These are phyloP conservation scores for Pseudotsuga menziesii DNA, from an alignment of 75 land plant genomes.

Conservation along the genomic window DNA sequence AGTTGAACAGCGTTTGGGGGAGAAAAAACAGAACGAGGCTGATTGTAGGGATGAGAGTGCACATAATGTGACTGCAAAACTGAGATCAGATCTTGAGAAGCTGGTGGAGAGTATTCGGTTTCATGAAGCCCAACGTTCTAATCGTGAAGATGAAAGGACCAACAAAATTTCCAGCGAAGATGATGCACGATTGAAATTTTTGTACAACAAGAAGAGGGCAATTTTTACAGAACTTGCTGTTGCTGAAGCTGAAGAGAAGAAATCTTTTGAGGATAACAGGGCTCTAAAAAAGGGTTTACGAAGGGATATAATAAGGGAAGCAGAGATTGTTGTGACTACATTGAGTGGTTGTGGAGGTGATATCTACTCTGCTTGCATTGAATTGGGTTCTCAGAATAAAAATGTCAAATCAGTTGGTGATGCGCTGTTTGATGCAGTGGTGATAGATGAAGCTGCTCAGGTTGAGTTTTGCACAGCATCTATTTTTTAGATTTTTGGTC, in stretches of 20 bases:
- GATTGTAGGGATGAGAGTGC: conserved; percentile 18
- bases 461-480: conserved; percentile 14
- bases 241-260: conserved; percentile 59
- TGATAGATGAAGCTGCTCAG: conserved; percentile 99
- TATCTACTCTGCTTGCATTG: conserved; percentile 85
- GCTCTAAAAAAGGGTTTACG: conserved; percentile 53
- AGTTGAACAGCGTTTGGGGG: conserved; percentile 67
- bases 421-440: conserved; percentile 76
- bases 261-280: conserved; percentile 49
- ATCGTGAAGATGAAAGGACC: conserved; percentile 22
- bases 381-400: conserved; percentile 37
- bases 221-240: conserved; percentile 56
- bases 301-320: conserved; percentile 79
- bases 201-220: conserved; percentile 63
- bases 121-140: conserved; percentile 69
- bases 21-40: conserved; percentile 37
- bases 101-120: conserved; percentile 64
- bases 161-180: conserved; percentile 10
- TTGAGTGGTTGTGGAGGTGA: conserved; percentile 97
- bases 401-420: conserved; percentile 33
- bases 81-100: conserved; percentile 68
- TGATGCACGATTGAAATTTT: conserved; percentile 39
- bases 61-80: conserved; percentile 17
- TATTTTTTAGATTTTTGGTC: background rate
- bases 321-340: conserved; percentile 86